Evolutionary conservation across 306 rosid species (phyloP).

Genomic region (Canavalia gladiata): DNA sequence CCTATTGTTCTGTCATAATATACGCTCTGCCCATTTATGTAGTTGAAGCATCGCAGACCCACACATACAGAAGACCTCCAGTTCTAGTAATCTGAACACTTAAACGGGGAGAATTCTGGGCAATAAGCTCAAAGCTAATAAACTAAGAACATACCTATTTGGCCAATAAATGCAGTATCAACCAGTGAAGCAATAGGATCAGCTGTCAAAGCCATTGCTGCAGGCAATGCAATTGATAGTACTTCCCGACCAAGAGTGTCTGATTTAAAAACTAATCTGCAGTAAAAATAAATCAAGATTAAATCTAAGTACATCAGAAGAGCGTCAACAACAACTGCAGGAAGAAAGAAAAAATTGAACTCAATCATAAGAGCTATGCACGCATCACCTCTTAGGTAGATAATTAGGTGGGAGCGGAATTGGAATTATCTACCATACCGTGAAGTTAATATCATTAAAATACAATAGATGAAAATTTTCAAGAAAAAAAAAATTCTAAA

Average conservation of each 20-base stretch:
- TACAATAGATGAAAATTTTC: constrained; percentile 31
- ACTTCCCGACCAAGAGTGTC: constrained; percentile 88
- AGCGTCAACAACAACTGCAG: not conserved
- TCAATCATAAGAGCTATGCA: constrained; percentile 4
- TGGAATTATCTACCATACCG: not conserved
- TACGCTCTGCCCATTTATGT: not conserved
- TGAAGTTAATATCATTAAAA: constrained; percentile 10
- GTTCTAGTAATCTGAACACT: constrained; percentile 7
- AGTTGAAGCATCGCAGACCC: constrained; percentile 12
- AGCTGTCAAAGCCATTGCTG: constrained; percentile 91
- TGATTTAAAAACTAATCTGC: constrained; percentile 52
- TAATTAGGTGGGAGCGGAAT: not conserved
- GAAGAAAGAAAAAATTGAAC: not conserved
- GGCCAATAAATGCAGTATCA: constrained; percentile 97
- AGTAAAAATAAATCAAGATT: constrained; percentile 36
- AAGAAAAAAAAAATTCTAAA: not conserved
- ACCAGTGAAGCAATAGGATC: constrained; percentile 94
- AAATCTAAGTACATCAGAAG: constrained; percentile 5
- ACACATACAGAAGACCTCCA: not conserved
- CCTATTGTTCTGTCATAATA: not conserved
- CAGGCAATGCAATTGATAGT: constrained; percentile 84
- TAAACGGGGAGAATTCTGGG: not conserved
- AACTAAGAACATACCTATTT: constrained; percentile 64
- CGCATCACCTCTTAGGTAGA: constrained; percentile 8
- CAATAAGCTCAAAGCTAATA: constrained; percentile 12